Conservation (phyloP, 345 rosid species). For the Syzygium aromaticum region DNA sequence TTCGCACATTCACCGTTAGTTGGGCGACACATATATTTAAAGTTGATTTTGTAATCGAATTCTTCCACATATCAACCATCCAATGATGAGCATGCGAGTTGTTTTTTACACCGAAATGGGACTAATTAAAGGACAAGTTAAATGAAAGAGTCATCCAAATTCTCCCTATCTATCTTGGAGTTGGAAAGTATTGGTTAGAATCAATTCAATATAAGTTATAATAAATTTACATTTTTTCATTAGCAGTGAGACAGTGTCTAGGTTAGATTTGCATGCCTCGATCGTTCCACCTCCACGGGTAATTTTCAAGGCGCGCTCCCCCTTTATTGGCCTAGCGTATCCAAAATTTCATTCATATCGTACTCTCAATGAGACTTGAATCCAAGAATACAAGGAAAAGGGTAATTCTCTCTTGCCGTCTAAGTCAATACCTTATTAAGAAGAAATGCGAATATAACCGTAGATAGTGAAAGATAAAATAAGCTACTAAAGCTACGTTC, state of each 20-base stretch:
- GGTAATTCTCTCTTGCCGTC: background rate
- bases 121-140: background rate
- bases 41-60: background rate
- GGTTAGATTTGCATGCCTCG: background rate
- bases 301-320: background rate
- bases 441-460: background rate
- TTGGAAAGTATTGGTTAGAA: background rate
- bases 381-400: background rate
- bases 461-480: background rate
- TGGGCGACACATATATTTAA: background rate
- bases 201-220: background rate
- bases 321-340: background rate
- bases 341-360: background rate
- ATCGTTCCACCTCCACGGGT: background rate
- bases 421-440: background rate
- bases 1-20: background rate
- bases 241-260: background rate
- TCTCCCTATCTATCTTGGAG: background rate
- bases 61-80: background rate
- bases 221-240: background rate
- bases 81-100: fast-evolving
- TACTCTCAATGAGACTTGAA: background rate
- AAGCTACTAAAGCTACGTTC: background rate
- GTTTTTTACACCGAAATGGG: background rate
- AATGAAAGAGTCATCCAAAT: background rate